A percentile compares a stretch with the other conserved stretches of the same genome.
Conservation (phyloP, 225 moss, liverwort and hornwort genomes). For the Lunularia cruciata region DNA sequence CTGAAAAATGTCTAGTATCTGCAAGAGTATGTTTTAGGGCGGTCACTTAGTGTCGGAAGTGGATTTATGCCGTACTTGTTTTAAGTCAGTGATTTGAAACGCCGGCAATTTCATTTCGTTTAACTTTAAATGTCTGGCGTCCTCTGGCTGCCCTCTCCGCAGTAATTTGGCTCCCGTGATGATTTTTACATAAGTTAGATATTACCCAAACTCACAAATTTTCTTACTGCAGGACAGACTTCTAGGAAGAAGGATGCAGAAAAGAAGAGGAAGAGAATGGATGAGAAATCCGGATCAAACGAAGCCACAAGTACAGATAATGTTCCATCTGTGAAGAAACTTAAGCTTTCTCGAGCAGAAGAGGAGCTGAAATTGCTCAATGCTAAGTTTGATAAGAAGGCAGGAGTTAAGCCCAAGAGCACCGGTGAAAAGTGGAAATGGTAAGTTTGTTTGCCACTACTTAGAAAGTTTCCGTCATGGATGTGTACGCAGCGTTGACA, state of each 20-base stretch:
- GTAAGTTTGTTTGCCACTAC: constrained; percentile 40
- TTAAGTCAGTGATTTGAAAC: too few relatives aligned
- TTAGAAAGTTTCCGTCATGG: too few relatives aligned
- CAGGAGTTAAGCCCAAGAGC: constrained; percentile 42
- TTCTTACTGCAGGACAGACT: constrained; percentile 39
- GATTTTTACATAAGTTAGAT: too few relatives aligned
- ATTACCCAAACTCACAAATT: background rate
- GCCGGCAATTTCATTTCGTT: too few relatives aligned
- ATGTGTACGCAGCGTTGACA: too few relatives aligned
- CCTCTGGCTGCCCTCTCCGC: too few relatives aligned
- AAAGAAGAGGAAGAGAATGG: background rate
- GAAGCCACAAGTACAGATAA: background rate
- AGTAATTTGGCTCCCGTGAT: too few relatives aligned
- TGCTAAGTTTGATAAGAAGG: constrained; percentile 65
- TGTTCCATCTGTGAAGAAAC: constrained; percentile 46
- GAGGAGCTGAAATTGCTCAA: constrained; percentile 60
- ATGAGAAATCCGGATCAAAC: background rate
- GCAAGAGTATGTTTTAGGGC: too few relatives aligned
- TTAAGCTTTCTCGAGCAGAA: constrained; percentile 54
- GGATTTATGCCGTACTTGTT: too few relatives aligned
- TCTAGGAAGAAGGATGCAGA: constrained; percentile 12
- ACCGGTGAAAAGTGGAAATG: constrained; percentile 58
- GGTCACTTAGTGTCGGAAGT: too few relatives aligned
- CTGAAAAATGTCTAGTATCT: too few relatives aligned
- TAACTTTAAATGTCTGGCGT: too few relatives aligned